Conservation (phyloP, 1,284 basidiomycete genomes). For the Cryptococcus jaspeensis region DNA sequence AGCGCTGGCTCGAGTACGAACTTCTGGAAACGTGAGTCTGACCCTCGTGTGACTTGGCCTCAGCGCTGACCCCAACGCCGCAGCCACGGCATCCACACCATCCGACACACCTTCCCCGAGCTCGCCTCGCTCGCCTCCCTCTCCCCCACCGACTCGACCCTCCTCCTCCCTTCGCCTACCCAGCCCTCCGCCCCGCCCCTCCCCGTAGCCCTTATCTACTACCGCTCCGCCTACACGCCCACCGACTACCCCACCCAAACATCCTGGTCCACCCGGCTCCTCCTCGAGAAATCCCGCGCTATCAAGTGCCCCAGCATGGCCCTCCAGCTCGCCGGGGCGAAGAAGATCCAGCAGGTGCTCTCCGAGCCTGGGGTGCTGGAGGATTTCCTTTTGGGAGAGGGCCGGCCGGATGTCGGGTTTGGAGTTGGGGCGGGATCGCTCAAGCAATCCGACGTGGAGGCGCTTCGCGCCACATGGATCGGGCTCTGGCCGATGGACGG, state of each 20-base stretch:
- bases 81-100: slow-evolving; percentile 69
- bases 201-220: slow-evolving; percentile 83
- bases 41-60: not conserved
- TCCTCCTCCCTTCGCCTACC: slow-evolving; percentile 54
- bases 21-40: slow-evolving; percentile 65
- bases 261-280: slow-evolving; percentile 68
- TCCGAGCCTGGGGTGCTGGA: slow-evolving; percentile 72
- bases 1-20: slow-evolving; percentile 83
- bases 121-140: slow-evolving; percentile 60
- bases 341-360: slow-evolving; percentile 92
- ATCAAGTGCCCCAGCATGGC: slow-evolving; percentile 93
- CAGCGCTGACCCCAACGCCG: not conserved
- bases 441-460: slow-evolving; percentile 53
- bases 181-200: slow-evolving; percentile 40
- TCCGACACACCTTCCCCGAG: slow-evolving; percentile 73
- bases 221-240: slow-evolving; percentile 83
- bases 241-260: slow-evolving; percentile 69
- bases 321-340: slow-evolving; percentile 89
- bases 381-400: slow-evolving; percentile 58
- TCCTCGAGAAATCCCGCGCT: slow-evolving; percentile 73
- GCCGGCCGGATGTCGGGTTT: slow-evolving; percentile 46
- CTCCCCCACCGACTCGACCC: slow-evolving; percentile 50
- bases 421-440: slow-evolving; percentile 50
- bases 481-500: slow-evolving; percentile 66
- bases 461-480: slow-evolving; percentile 70